These are phyloP conservation scores for Mycena belliarum DNA, from an alignment of 768 basidiomycete species.

Conservation along the genomic window DNA sequence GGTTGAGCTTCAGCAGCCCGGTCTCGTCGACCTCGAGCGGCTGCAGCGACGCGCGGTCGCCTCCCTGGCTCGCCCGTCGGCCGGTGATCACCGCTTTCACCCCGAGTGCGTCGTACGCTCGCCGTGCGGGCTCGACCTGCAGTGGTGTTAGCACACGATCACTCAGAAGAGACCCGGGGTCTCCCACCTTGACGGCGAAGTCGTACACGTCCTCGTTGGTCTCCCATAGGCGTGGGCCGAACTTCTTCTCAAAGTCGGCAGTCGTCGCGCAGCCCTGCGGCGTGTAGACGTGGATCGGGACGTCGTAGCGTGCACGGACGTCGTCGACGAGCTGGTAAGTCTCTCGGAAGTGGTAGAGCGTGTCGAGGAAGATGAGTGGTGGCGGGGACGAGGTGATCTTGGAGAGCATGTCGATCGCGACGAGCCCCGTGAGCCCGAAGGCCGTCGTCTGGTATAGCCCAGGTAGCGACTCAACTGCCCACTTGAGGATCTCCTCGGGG, in stretches of 20 bases:
- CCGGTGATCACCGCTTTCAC: slow-evolving; percentile 95
- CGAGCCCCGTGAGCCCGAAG: slow-evolving; percentile 93
- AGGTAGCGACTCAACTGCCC: slow-evolving; percentile 82
- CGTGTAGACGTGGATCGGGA: slow-evolving; percentile 73
- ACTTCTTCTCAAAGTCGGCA: slow-evolving; percentile 74
- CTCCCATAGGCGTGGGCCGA: slow-evolving; percentile 87
- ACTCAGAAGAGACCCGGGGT: not conserved
- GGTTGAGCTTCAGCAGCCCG: slow-evolving; percentile 92
- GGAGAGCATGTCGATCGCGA: slow-evolving; percentile 92
- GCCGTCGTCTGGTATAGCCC: slow-evolving; percentile 92
- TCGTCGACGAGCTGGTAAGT: slow-evolving; percentile 87
- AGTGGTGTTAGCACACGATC: not conserved
- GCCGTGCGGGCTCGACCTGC: slow-evolving; percentile 85
- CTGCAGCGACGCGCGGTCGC: slow-evolving; percentile 76
- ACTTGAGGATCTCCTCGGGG: slow-evolving; percentile 83
- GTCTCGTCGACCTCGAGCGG: slow-evolving; percentile 91
- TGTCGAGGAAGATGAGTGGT: slow-evolving; percentile 95
- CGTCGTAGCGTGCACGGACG: slow-evolving; percentile 75
- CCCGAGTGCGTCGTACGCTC: slow-evolving; percentile 78
- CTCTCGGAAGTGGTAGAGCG: slow-evolving; percentile 93
- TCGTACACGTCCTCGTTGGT: slow-evolving; percentile 87
- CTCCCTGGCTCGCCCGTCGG: slow-evolving; percentile 90
- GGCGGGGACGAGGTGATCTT: slow-evolving; percentile 69
- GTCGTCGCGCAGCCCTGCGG: slow-evolving; percentile 71
- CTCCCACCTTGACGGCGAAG: slow-evolving; percentile 82